Evolutionary conservation across 1,284 basidiomycete species (phyloP).

Genomic region (Trichosporon asahii): DNA sequence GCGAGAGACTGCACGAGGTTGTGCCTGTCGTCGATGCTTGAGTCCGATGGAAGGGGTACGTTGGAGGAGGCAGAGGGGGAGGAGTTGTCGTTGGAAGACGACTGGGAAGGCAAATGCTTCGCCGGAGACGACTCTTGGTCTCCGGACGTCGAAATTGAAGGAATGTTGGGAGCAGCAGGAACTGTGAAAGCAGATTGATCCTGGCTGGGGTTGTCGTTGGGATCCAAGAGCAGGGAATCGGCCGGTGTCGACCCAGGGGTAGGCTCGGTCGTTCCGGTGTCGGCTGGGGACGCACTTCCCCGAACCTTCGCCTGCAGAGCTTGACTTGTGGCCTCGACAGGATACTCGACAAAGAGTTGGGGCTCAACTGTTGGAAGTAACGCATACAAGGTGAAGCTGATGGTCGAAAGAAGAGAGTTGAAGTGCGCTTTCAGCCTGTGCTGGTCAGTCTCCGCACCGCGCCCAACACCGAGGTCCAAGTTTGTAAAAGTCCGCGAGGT

Average conservation of each 20-base stretch:
- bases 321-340: constrained; percentile 43
- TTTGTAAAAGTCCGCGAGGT: not conserved
- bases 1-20: constrained; percentile 8
- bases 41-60: not conserved
- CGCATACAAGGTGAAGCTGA: constrained; percentile 51
- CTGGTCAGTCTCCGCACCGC: not conserved
- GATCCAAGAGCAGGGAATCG: constrained; percentile 30
- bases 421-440: constrained; percentile 49
- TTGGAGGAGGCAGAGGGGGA: not conserved
- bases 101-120: not conserved
- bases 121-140: not conserved
- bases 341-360: constrained; percentile 41
- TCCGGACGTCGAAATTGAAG: not conserved
- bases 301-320: constrained; percentile 30
- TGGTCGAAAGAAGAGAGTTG: constrained; percentile 45
- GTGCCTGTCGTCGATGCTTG: not conserved
- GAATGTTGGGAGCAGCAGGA: not conserved
- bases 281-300: constrained; percentile 13
- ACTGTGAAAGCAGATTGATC: not conserved
- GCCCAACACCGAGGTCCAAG: not conserved
- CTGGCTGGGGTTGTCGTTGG: not conserved
- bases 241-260: constrained; percentile 26
- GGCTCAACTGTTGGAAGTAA: constrained; percentile 48
- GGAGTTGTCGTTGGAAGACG: not conserved
- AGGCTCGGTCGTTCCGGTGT: constrained; percentile 20